Evolutionary conservation across 2,329 filamentous ascomycete genomes (phyloP).

Genomic region (Domatiomyces catenatus): DNA sequence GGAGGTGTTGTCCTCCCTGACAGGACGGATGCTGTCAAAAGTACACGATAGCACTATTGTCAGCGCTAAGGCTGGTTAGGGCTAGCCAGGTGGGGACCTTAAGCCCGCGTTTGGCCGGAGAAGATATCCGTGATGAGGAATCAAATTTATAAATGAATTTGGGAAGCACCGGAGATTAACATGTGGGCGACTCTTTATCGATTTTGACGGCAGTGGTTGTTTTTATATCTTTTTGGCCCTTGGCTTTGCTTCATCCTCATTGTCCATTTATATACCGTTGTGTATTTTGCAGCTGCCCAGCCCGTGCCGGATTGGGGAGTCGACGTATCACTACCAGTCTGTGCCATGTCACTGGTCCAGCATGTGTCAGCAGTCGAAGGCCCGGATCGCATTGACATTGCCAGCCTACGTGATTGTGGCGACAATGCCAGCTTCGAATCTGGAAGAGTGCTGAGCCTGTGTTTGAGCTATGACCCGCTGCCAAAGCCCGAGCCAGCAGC

Average conservation of each 20-base stretch:
- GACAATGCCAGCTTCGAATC: conserved; percentile 6
- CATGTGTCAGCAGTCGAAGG: conserved; percentile 37
- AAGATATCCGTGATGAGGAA: background rate
- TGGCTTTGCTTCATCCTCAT: background rate
- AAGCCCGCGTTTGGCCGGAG: background rate
- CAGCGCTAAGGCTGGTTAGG: no score
- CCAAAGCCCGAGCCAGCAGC: conserved; percentile 25
- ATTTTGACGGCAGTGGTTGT: background rate
- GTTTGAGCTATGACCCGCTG: conserved; percentile 35
- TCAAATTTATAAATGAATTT: background rate
- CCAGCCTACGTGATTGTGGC: conserved; percentile 2
- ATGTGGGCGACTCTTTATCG: background rate
- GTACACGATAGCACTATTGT: no score
- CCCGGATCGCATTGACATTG: conserved; percentile 24
- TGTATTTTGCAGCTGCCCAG: background rate
- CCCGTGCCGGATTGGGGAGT: background rate
- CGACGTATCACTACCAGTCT: background rate
- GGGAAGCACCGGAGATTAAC: background rate
- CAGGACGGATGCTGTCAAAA: no score
- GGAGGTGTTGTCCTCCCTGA: no score
- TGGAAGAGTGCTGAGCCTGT: conserved; percentile 24
- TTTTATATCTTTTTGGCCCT: background rate
- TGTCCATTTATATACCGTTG: background rate
- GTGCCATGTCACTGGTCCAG: conserved; percentile 36
- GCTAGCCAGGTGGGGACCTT: background rate